Conservation (phyloP, 345 rosid genomes). For the Camelina hispida region DNA sequence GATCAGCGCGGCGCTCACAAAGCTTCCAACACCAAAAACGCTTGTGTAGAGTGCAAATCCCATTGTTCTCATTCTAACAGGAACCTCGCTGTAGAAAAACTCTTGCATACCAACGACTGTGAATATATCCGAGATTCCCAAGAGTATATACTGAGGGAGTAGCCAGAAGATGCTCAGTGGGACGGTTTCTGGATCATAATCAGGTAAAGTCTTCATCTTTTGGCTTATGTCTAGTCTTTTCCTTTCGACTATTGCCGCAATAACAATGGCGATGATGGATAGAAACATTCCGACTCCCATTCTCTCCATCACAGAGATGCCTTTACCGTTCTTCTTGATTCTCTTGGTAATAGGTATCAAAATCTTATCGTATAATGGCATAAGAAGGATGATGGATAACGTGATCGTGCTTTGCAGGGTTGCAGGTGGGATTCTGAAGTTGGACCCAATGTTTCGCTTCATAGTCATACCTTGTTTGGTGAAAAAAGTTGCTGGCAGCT, state of each 20-base stretch:
- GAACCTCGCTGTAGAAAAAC: conserved; percentile 90
- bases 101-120: conserved; percentile 99
- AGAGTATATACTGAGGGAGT: conserved; percentile 83
- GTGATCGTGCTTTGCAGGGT: conserved; percentile 88
- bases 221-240: conserved; percentile 62
- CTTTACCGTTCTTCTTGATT: conserved; percentile 54
- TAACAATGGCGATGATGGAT: conserved; percentile 76
- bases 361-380: conserved; percentile 78
- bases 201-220: conserved; percentile 35
- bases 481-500: conserved; percentile 85
- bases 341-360: conserved; percentile 59
- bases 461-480: conserved; percentile 92
- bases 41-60: conserved; percentile 90
- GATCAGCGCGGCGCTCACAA: conserved; percentile 74
- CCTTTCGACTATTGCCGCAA: conserved; percentile 78
- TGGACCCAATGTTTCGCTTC: conserved; percentile 66
- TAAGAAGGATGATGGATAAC: conserved; percentile 77
- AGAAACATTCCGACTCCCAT: conserved; percentile 92
- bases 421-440: conserved; percentile 89
- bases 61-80: conserved; percentile 85
- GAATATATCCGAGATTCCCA: conserved; percentile 89
- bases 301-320: conserved; percentile 74
- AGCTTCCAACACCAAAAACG: conserved; percentile 94
- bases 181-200: conserved; percentile 47
- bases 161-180: conserved; percentile 79